Evolutionary conservation across 176 grass and related monocot species (phyloP).

Genomic region (Poa pratensis): DNA sequence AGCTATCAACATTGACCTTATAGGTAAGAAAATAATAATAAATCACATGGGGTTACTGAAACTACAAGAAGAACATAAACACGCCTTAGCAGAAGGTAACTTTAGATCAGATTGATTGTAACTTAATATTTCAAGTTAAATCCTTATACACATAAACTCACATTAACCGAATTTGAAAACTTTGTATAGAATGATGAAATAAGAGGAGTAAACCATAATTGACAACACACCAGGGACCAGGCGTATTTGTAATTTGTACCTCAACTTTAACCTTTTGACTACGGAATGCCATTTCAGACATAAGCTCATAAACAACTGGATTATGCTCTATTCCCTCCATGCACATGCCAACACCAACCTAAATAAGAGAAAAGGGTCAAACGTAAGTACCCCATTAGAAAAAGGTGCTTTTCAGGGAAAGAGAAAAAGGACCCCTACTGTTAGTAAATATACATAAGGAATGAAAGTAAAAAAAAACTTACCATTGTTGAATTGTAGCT

Average conservation of each 20-base stretch:
- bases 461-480: neutral
- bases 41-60: neutral
- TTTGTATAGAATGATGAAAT: neutral
- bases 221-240: neutral
- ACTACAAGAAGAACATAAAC: neutral
- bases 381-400: slow-evolving; percentile 20
- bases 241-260: slow-evolving; percentile 52
- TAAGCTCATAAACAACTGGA: slow-evolving; percentile 98
- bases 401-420: neutral
- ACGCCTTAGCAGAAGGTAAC: neutral
- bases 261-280: slow-evolving; percentile 74
- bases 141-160: neutral
- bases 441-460: slow-evolving; percentile 34
- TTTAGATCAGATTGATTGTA: slow-evolving; percentile 12
- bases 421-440: neutral
- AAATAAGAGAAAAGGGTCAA: slow-evolving; percentile 33
- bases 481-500: slow-evolving; percentile 96
- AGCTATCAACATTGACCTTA: slow-evolving; percentile 16
- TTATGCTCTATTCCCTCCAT: slow-evolving; percentile 99
- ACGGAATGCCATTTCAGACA: slow-evolving; percentile 97
- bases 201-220: slow-evolving; percentile 34
- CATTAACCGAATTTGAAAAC: neutral
- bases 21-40: slow-evolving; percentile 9
- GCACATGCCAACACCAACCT: slow-evolving; percentile 98
- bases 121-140: slow-evolving; percentile 13